Evolutionary conservation across 106 monocot species (phyloP).

Genomic region (Platanthera zijinensis): DNA sequence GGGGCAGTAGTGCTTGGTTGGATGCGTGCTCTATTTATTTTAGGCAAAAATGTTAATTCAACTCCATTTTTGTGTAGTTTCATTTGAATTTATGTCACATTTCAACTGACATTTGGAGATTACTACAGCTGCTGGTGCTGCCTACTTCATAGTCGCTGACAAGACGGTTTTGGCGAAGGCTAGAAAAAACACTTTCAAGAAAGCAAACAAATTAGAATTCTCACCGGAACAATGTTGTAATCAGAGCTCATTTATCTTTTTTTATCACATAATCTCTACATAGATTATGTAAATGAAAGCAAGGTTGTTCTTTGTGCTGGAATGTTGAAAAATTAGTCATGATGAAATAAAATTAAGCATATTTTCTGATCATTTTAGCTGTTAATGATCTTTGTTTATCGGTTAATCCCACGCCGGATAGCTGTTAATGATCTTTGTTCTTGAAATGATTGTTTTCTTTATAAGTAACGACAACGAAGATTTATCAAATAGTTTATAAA

Average conservation of each 20-base stretch:
- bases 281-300: neutral
- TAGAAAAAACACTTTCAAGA: slow-evolving; percentile 70
- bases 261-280: neutral
- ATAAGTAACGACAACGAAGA: no score
- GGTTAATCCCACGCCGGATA: no score
- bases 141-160: no score
- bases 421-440: no score
- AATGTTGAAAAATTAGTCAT: neutral
- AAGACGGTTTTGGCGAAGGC: slow-evolving; percentile 77
- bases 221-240: neutral
- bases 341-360: neutral
- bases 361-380: neutral
- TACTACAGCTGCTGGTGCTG: no score
- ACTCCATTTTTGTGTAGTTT: neutral
- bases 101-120: neutral
- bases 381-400: no score
- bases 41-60: neutral
- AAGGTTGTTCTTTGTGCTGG: neutral
- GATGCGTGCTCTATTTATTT: no score
- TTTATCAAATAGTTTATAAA: no score
- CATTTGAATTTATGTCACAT: neutral
- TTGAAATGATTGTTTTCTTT: no score
- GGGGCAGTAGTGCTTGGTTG: no score
- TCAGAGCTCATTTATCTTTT: neutral
- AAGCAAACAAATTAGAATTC: neutral